Base-by-base conservation (phyloP, 2,329 filamentous ascomycete genomes). In the Aaosphaeria pasadenensis region DNA sequence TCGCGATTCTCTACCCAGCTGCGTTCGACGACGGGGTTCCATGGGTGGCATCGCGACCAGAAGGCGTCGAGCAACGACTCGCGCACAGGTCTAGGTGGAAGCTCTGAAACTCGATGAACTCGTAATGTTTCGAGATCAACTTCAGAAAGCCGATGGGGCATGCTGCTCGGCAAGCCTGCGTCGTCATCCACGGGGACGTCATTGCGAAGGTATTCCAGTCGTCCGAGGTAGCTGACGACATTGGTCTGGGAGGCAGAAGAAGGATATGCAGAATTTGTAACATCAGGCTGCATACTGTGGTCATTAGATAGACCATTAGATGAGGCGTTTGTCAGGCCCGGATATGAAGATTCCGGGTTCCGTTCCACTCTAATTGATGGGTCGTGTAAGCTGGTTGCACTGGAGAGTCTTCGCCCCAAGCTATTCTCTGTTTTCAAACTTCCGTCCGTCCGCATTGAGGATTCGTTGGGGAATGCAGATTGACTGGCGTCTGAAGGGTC, bases 21-120 rank as follows among this genome's bases (percentile, higher is more conserved):
- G 3, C 69, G 66, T 35, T 74, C 69, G 5, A 74, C 64, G 24
- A 74, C 66, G 1, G 72, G 72, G 1, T 70, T 71, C 72, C 72
- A 74, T 6, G 70, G 67, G 36, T 67, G 66, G 45, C 72, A 74
- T 33, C 69, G 66, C 31, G 59, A 65, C 59, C 69, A 70, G 40
- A 74, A 74, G 6, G 64, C 65, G n/a, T 71, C 60, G 47, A 74
- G 64, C 7, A 74, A 46, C 13, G 65, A 64, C 39, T 64, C 63
- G 5, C 71, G 67, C 11, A 71, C 59, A 1, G 64, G 36, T 47
- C 60, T 54, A 41, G 63, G 54, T 6, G 64, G 63, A 32, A 68
- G 45, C 17, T 66, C 63, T 7, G 55, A 58, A 5, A 66, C 63
- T 24, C 57, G 52, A 40, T 65, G 64, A 7, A 64, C 50, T 7